phyloP scores from a whole-genome alignment of 495 filamentous ascomycete genomes.

The Penicillium psychrofluorescens region DNA sequence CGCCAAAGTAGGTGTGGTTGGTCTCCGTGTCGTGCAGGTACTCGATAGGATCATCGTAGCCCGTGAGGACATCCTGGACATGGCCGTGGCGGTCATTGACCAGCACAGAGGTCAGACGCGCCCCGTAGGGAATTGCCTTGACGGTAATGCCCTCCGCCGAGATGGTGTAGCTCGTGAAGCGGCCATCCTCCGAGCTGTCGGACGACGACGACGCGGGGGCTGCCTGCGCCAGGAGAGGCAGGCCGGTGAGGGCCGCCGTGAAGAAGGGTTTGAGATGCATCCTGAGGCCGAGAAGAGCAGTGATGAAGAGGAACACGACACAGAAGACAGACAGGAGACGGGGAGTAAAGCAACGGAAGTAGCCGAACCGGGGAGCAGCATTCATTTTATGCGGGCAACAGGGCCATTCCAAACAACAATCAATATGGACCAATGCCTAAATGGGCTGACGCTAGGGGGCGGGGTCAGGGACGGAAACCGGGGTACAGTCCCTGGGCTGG shows the following conservation, averaged over 20 bases:
- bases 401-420: conserved; percentile 6
- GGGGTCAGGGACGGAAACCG: conserved; percentile 12
- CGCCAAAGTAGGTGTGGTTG: conserved; percentile 68
- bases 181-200: conserved; percentile 10
- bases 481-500: not conserved
- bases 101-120: conserved; percentile 64
- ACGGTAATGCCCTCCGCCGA: conserved; percentile 63
- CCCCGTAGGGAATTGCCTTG: conserved; percentile 72
- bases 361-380: conserved; percentile 13
- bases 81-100: conserved; percentile 64
- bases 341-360: conserved; percentile 18
- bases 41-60: conserved; percentile 69
- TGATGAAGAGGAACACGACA: conserved; percentile 24
- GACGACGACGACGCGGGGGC: conserved; percentile 4
- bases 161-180: conserved; percentile 63
- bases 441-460: conserved; percentile 24
- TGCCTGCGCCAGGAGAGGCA: conserved; percentile 23
- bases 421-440: conserved; percentile 8
- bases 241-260: conserved; percentile 27
- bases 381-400: conserved; percentile 19
- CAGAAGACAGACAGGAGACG: conserved; percentile 23
- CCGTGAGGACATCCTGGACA: conserved; percentile 62
- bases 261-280: conserved; percentile 37
- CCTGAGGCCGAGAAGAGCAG: conserved; percentile 21
- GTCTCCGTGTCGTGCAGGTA: conserved; percentile 59